Conservation (phyloP, 2,329 filamentous ascomycete species). For the Coleophoma crateriformis region DNA sequence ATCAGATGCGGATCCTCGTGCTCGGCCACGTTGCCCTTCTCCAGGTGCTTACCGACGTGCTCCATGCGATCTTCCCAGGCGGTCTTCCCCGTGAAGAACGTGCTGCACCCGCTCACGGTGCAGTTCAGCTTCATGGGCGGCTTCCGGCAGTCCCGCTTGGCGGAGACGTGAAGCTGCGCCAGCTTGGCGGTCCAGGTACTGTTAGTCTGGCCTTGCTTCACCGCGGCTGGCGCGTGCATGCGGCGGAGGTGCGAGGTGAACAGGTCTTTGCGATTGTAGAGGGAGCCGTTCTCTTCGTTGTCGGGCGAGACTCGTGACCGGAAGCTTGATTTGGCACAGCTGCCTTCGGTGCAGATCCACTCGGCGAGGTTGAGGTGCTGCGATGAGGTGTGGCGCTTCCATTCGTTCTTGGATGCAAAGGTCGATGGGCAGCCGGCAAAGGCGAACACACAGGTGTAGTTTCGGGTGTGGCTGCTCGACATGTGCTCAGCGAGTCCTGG, state of each 20-base stretch:
- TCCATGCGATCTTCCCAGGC: conserved; percentile 84
- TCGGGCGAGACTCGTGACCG: conserved; percentile 2
- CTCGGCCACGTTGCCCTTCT: conserved; percentile 33
- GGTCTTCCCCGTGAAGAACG: conserved; percentile 52
- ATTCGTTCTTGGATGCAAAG: conserved; percentile 85
- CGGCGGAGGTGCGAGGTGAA: conserved; percentile 84
- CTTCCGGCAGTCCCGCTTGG: conserved; percentile 53
- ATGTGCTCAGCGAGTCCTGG: conserved; percentile 41
- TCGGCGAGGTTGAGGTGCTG: conserved; percentile 73
- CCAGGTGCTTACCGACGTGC: conserved; percentile 77
- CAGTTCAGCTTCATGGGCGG: conserved; percentile 58
- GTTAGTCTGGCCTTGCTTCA: conserved; percentile 28
- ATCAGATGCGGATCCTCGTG: too few species aligned
- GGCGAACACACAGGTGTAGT: conserved; percentile 73
- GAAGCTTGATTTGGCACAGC: conserved; percentile 18
- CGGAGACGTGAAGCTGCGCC: conserved; percentile 49
- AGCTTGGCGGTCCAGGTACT: conserved; percentile 47
- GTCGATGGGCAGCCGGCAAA: conserved; percentile 68
- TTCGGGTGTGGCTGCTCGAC: conserved; percentile 42
- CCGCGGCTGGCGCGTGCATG: conserved; percentile 62
- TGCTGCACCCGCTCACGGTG: conserved; percentile 53
- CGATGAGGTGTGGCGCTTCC: conserved; percentile 82
- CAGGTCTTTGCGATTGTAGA: conserved; percentile 86
- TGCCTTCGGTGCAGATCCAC: conserved; percentile 59
- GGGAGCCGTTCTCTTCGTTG: conserved; percentile 12